phyloP scores from a whole-genome alignment of 2,329 filamentous ascomycete species.

The Claviceps digitariae region DNA sequence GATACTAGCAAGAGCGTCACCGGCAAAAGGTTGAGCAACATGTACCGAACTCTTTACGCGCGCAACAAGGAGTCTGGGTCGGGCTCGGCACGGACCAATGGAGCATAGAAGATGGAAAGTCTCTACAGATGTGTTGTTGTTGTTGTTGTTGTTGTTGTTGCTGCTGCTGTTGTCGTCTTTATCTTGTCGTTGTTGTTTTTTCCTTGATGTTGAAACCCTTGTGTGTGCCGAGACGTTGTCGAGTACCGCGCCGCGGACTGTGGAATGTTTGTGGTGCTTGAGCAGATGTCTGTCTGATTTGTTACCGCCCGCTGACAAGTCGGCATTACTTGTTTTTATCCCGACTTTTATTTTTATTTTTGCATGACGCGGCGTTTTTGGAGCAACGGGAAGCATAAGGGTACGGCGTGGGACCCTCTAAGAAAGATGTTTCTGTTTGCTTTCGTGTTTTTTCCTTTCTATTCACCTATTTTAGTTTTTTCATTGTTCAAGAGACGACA shows the following conservation, averaged over 20 bases:
- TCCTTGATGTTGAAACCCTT: neutral
- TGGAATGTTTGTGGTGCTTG: neutral
- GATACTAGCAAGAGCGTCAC: slow-evolving; percentile 30
- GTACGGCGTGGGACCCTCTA: slow-evolving; percentile 8
- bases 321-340: slow-evolving; percentile 7
- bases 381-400: slow-evolving; percentile 11
- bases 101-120: slow-evolving; percentile 9
- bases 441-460: neutral
- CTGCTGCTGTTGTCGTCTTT: no score
- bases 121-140: neutral
- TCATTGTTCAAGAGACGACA: slow-evolving; percentile 13
- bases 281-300: neutral
- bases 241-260: neutral
- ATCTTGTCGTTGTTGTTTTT: neutral
- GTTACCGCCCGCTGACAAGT: slow-evolving; percentile 6
- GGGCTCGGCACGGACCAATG: slow-evolving; percentile 18
- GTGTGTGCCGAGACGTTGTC: neutral
- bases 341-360: neutral
- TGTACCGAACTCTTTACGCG: slow-evolving; percentile 27
- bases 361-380: slow-evolving; percentile 15
- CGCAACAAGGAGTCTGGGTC: slow-evolving; percentile 19
- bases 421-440: neutral
- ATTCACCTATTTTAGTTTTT: neutral
- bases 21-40: slow-evolving; percentile 29
- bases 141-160: neutral